Conservation (phyloP, 495 filamentous ascomycete genomes). For the Penicillium verhagenii region DNA sequence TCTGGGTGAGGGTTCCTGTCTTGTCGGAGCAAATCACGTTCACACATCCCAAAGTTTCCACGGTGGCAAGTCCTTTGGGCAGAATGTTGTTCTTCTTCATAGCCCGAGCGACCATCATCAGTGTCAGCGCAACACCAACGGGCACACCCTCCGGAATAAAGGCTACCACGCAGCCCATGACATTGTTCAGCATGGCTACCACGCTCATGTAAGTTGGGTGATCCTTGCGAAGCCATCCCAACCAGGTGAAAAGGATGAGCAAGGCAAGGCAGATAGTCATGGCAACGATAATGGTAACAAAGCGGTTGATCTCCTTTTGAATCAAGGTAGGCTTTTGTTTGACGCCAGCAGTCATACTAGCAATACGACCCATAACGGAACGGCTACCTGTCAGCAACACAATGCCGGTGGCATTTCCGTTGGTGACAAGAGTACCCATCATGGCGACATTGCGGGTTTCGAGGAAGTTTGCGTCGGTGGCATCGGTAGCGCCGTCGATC, state of each 20-base stretch:
- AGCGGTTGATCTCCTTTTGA: conserved; percentile 65
- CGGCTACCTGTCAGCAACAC: conserved; percentile 59
- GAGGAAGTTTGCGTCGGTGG: conserved; percentile 68
- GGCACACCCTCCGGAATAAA: conserved; percentile 74
- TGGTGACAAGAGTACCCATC: conserved; percentile 67
- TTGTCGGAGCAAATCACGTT: conserved; percentile 72
- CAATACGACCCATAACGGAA: conserved; percentile 68
- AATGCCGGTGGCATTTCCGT: conserved; percentile 62
- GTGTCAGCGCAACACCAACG: conserved; percentile 60
- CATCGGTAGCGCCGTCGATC: conserved; percentile 56
- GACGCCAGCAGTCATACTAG: conserved; percentile 63
- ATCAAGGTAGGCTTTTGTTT: conserved; percentile 63
- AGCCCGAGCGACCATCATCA: conserved; percentile 60
- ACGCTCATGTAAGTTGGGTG: conserved; percentile 68
- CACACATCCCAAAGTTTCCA: conserved; percentile 71
- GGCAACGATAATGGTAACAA: conserved; percentile 61
- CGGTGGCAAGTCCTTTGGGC: conserved; percentile 67
- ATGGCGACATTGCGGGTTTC: conserved; percentile 73
- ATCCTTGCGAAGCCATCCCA: conserved; percentile 57
- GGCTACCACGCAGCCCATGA: conserved; percentile 67
- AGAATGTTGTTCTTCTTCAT: conserved; percentile 66
- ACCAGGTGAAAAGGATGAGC: conserved; percentile 60
- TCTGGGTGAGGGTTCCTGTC: conserved; percentile 66
- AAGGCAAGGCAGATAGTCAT: conserved; percentile 53
- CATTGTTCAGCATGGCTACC: conserved; percentile 62